phyloP scores from a whole-genome alignment of 768 basidiomycete genomes.

The Royoungia palumana region DNA sequence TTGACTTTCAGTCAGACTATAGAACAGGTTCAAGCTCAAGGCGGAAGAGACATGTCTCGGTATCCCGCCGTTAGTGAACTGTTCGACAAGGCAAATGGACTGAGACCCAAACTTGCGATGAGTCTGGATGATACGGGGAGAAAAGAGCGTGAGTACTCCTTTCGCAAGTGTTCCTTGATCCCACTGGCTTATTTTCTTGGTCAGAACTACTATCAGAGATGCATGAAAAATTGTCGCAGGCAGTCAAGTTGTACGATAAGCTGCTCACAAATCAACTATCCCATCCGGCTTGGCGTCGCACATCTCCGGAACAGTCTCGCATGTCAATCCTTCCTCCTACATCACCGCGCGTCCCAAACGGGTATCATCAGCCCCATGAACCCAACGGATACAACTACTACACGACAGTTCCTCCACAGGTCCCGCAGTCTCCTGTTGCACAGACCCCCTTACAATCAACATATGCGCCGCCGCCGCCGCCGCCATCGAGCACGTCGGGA shows the following conservation, averaged over 20 bases:
- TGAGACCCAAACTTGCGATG: slow-evolving; percentile 79
- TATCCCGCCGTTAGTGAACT: slow-evolving; percentile 84
- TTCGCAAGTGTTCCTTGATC: not conserved
- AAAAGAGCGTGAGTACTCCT: slow-evolving; percentile 69
- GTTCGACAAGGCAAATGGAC: slow-evolving; percentile 74
- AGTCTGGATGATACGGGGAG: slow-evolving; percentile 80
- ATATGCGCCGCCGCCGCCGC: slow-evolving; percentile 23
- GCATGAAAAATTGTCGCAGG: slow-evolving; percentile 91
- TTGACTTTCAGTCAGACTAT: slow-evolving; percentile 89
- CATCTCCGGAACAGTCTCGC: slow-evolving; percentile 19
- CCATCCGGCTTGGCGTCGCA: slow-evolving; percentile 59
- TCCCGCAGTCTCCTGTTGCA: slow-evolving; percentile 23
- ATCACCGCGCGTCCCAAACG: slow-evolving; percentile 19
- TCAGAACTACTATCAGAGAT: slow-evolving; percentile 86
- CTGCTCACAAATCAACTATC: slow-evolving; percentile 81
- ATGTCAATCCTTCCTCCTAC: slow-evolving; percentile 28
- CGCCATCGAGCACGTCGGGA: slow-evolving; percentile 10
- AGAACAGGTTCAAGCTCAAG: slow-evolving; percentile 76
- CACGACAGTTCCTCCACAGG: slow-evolving; percentile 25
- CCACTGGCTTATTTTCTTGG: not conserved
- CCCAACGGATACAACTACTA: slow-evolving; percentile 34
- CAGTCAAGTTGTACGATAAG: slow-evolving; percentile 88
- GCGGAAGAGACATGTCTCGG: slow-evolving; percentile 71
- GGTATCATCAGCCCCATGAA: slow-evolving; percentile 30
- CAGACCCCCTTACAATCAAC: slow-evolving; percentile 30